These are phyloP conservation scores for Trypanosoma boissoni DNA, from an alignment of 208 protist species.

Conservation along the genomic window DNA sequence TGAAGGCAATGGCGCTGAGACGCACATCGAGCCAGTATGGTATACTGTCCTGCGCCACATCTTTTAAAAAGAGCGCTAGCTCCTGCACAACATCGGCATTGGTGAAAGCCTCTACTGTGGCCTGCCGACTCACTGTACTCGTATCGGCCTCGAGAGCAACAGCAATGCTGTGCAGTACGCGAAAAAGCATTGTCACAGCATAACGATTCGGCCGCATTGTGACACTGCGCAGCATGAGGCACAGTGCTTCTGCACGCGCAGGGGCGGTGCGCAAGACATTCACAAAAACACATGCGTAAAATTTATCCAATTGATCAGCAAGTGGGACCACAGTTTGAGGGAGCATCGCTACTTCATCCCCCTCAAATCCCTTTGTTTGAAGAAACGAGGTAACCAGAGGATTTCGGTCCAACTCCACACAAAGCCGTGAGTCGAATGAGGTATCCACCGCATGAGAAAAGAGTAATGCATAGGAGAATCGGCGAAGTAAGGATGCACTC, in stretches of 20 bases:
- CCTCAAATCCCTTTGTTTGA: slow-evolving; percentile 68
- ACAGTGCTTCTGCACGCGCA: slow-evolving; percentile 44
- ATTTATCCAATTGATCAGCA: slow-evolving; percentile 46
- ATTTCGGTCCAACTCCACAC: slow-evolving; percentile 67
- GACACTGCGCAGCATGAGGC: slow-evolving; percentile 23
- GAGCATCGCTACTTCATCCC: slow-evolving; percentile 44
- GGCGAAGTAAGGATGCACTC: slow-evolving; percentile 35
- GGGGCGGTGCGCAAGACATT: slow-evolving; percentile 23
- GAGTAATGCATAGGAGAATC: slow-evolving; percentile 59
- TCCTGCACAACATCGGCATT: slow-evolving; percentile 31
- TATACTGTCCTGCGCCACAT: slow-evolving; percentile 74
- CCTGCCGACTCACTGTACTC: slow-evolving; percentile 24
- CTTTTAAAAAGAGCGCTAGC: slow-evolving; percentile 40
- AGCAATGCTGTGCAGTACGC: slow-evolving; percentile 51
- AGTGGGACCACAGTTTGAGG: slow-evolving; percentile 24
- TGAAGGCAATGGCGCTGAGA: slow-evolving; percentile 62
- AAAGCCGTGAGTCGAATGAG: slow-evolving; percentile 65
- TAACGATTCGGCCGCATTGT: slow-evolving; percentile 29
- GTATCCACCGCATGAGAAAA: slow-evolving; percentile 49
- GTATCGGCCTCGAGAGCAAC: slow-evolving; percentile 26
- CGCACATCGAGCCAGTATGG: slow-evolving; percentile 85
- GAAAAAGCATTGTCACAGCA: slow-evolving; percentile 48
- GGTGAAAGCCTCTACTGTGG: slow-evolving; percentile 22
- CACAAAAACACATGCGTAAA: slow-evolving; percentile 61
- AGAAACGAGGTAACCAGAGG: slow-evolving; percentile 53